phyloP scores from a whole-genome alignment of 2,329 filamentous ascomycete genomes.

The Septoria petroselini region DNA sequence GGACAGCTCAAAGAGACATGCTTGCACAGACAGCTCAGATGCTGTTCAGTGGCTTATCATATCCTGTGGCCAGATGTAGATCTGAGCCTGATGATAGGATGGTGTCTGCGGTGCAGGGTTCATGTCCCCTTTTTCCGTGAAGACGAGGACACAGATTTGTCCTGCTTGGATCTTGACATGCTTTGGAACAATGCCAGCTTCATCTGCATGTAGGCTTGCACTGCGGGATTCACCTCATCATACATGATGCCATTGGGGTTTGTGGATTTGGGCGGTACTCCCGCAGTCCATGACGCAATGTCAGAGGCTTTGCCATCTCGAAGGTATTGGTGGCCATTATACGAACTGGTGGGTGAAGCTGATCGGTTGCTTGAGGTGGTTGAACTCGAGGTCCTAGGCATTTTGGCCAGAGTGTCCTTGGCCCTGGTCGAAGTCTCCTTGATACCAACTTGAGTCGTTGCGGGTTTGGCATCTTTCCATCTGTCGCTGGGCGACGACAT shows the following conservation, averaged over 20 bases:
- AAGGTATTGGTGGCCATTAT: constrained; percentile 25
- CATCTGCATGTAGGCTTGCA: constrained; percentile 38
- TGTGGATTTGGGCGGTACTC: constrained; percentile 26
- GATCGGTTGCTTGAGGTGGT: constrained; percentile 17
- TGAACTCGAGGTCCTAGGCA: constrained; percentile 12
- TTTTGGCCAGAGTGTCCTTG: constrained; percentile 5
- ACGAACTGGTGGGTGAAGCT: constrained; percentile 12
- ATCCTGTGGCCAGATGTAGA: neutral
- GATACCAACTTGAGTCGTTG: neutral
- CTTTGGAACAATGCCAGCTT: constrained; percentile 39
- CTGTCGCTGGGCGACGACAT: constrained; percentile 16
- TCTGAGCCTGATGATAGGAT: neutral
- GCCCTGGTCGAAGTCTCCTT: neutral
- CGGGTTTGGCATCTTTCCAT: constrained; percentile 1
- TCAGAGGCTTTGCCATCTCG: constrained; percentile 25
- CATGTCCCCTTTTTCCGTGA: neutral
- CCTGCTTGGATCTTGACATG: constrained; percentile 14
- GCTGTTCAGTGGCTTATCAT: no score
- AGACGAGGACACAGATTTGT: neutral
- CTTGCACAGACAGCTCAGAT: no score
- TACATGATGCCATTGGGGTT: constrained; percentile 5
- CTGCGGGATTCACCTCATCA: constrained; percentile 26
- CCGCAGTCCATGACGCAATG: constrained; percentile 33
- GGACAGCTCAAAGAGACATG: no score
- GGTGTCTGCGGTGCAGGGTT: neutral